A percentile compares a stretch with the other conserved stretches of the same genome.
Conservation (phyloP, 1,284 basidiomycete genomes). For the Kwoniella shivajii region DNA sequence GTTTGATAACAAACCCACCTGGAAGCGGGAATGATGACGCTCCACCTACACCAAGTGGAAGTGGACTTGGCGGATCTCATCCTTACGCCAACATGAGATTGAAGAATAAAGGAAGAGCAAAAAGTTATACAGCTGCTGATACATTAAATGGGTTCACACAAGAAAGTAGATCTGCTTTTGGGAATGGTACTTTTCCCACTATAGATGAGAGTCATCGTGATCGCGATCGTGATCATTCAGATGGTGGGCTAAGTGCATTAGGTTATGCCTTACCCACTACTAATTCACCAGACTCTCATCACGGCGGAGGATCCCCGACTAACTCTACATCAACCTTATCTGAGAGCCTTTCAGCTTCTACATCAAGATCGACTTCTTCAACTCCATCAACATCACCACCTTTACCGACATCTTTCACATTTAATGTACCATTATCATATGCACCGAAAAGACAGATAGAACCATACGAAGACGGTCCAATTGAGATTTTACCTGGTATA, state of each 20-base stretch:
- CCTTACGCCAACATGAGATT: conserved; percentile 24
- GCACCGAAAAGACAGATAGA: conserved; percentile 19
- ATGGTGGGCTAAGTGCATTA: neutral
- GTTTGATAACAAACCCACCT: conserved; percentile 41
- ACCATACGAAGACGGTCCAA: conserved; percentile 82
- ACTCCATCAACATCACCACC: conserved; percentile 34
- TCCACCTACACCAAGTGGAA: conserved; percentile 37
- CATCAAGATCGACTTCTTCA: conserved; percentile 9
- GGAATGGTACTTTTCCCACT: conserved; percentile 21
- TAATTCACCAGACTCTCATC: conserved; percentile 12
- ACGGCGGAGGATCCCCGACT: conserved; percentile 4
- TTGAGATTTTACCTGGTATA: conserved; percentile 84
- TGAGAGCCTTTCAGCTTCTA: conserved; percentile 10
- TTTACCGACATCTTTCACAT: conserved; percentile 10
- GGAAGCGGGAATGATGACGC: conserved; percentile 14
- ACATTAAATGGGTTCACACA: neutral
- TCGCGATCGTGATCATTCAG: conserved; percentile 1
- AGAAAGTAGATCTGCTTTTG: conserved; percentile 19
- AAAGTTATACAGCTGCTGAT: conserved; percentile 35
- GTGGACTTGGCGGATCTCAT: conserved; percentile 16
- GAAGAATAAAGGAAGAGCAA: conserved; percentile 26
- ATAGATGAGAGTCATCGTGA: conserved; percentile 27
- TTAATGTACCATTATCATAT: conserved; percentile 2
- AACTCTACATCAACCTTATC: conserved; percentile 33
- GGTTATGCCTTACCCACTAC: conserved; percentile 11